Percentiles rank a stretch among this genome's conserved stretches.
Conservation (phyloP, 164 flowering plant genomes). For the Tetracentron sinense region DNA sequence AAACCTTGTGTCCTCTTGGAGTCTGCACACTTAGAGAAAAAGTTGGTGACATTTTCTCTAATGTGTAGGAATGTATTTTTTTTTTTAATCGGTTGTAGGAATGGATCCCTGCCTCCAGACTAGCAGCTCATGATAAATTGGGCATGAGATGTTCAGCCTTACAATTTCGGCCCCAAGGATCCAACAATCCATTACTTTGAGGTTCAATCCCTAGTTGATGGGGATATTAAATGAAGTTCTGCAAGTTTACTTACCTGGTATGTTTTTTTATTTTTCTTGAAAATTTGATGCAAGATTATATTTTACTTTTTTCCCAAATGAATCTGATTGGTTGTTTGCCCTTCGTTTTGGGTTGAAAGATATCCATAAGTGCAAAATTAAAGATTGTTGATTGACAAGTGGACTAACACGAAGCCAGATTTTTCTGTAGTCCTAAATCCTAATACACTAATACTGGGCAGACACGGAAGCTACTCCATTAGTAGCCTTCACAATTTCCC, state of each 20-base stretch:
- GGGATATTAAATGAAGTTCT: slow-evolving; percentile 61
- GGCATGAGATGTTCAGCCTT: slow-evolving; percentile 78
- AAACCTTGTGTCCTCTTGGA: neutral
- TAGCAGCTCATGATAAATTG: slow-evolving; percentile 71
- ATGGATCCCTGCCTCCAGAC: slow-evolving; percentile 71
- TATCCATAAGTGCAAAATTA: too few relatives aligned
- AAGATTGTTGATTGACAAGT: too few relatives aligned
- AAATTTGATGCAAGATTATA: neutral
- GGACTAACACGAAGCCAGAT: too few relatives aligned
- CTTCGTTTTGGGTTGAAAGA: neutral
- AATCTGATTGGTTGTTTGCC: too few relatives aligned
- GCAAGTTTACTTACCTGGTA: slow-evolving; percentile 85
- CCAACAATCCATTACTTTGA: slow-evolving; percentile 26
- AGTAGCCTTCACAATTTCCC: too few relatives aligned
- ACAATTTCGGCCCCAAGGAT: slow-evolving; percentile 60
- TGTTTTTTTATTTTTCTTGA: too few relatives aligned
- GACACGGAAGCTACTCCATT: too few relatives aligned
- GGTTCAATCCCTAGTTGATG: slow-evolving; percentile 81
- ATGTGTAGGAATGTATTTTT: too few relatives aligned
- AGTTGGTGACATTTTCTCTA: slow-evolving; percentile 3
- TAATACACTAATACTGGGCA: too few relatives aligned
- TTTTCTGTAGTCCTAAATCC: too few relatives aligned
- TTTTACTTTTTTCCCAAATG: neutral
- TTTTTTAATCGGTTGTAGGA: too few relatives aligned
- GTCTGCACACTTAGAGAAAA: neutral